Evolutionary conservation across 768 basidiomycete species (phyloP).

Genomic region (Lactarius pseudohatsudake): DNA sequence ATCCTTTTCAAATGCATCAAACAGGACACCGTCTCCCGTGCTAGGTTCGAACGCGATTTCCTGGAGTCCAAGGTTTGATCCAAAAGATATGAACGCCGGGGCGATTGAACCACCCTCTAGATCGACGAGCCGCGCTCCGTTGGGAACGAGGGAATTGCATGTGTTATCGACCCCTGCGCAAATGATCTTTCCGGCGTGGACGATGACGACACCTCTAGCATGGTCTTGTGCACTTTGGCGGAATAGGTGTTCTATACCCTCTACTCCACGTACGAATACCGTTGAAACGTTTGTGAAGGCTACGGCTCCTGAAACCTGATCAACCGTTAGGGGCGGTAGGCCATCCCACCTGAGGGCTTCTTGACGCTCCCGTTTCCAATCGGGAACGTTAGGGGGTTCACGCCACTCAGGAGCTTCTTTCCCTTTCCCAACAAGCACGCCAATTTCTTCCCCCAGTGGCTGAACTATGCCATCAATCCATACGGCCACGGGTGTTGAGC

Average conservation of each 20-base stretch:
- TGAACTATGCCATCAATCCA: conserved; percentile 85
- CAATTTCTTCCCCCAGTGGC: conserved; percentile 42
- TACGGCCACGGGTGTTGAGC: conserved; percentile 66
- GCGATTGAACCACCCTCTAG: conserved; percentile 61
- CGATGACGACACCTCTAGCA: conserved; percentile 41
- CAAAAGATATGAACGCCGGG: conserved; percentile 66
- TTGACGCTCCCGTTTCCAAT: conserved; percentile 60
- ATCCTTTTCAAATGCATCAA: conserved; percentile 44
- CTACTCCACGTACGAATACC: conserved; percentile 33
- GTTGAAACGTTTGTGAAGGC: conserved; percentile 55
- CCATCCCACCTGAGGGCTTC: conserved; percentile 62
- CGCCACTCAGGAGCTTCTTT: conserved; percentile 30
- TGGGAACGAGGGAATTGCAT: conserved; percentile 21
- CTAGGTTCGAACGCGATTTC: conserved; percentile 60
- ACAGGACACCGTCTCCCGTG: conserved; percentile 61
- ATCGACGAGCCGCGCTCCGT: conserved; percentile 41
- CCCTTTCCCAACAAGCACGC: conserved; percentile 28
- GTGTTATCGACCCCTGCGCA: conserved; percentile 41
- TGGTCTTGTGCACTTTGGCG: conserved; percentile 23
- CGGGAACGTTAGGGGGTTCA: conserved; percentile 46
- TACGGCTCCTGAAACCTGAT: conserved; percentile 39
- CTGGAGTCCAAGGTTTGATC: conserved; percentile 58
- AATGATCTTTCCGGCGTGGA: conserved; percentile 53
- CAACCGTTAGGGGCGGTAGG: conserved; percentile 59
- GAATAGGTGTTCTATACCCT: conserved; percentile 22